A percentile compares a stretch with the other conserved stretches of the same genome.
Evolutionary conservation across 352 stramenopile species (phyloP).

Genomic region (Pythium rhizo-oryzae): DNA sequence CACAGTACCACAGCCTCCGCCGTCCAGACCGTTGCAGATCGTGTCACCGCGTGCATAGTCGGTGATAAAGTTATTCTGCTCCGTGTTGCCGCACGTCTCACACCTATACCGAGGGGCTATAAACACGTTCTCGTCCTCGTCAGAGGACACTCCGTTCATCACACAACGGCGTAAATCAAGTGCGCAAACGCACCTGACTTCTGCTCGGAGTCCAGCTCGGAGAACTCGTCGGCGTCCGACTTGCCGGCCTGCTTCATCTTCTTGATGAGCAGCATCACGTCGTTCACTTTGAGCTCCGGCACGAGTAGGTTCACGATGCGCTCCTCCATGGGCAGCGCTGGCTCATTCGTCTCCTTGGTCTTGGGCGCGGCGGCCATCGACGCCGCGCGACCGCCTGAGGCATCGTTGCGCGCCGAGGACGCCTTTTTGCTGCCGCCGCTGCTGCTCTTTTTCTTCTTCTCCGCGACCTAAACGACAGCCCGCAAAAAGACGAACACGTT

Average conservation of each 20-base stretch:
- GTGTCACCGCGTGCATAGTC: conserved; percentile 89
- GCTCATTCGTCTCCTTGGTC: conserved; percentile 50
- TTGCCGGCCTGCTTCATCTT: conserved; percentile 91
- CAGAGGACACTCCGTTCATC: conserved; percentile 8
- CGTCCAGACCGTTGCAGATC: conserved; percentile 86
- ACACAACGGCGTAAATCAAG: not conserved
- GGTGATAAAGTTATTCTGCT: conserved; percentile 91
- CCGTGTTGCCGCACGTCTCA: conserved; percentile 87
- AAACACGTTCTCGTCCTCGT: not conserved
- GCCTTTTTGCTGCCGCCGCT: conserved; percentile 22
- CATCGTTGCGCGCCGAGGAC: conserved; percentile 42
- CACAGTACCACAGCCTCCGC: conserved; percentile 93
- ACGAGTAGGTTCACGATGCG: conserved; percentile 87
- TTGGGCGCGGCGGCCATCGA: conserved; percentile 32
- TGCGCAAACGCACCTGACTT: conserved; percentile 63
- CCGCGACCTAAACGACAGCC: not conserved
- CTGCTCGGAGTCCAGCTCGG: conserved; percentile 80
- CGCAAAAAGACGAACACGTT: not conserved
- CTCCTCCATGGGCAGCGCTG: conserved; percentile 82
- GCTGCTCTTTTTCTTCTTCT: conserved; percentile 51
- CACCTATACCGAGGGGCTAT: conserved; percentile 79
- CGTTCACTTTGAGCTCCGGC: conserved; percentile 83
- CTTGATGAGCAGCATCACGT: conserved; percentile 89
- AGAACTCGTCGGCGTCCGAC: conserved; percentile 89
- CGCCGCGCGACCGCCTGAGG: conserved; percentile 2